A percentile compares a stretch with the other conserved stretches of the same genome.
Evolutionary conservation across 306 rosid genomes (phyloP).

Genomic region (Lathyrus sativus): DNA sequence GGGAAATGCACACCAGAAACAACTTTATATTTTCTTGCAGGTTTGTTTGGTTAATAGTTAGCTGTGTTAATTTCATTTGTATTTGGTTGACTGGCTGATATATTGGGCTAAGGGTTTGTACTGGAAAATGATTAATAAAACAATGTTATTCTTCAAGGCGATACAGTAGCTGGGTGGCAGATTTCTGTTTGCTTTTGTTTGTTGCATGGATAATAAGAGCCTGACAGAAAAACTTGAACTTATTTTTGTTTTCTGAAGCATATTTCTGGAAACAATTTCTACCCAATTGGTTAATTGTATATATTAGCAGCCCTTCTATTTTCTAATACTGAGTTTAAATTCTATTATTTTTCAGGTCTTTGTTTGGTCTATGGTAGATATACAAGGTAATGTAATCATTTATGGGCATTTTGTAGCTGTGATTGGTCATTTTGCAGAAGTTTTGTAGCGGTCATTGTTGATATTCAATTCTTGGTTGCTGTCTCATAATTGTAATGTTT

Average conservation of each 20-base stretch:
- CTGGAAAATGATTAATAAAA: slow-evolving; percentile 8
- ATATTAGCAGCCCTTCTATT: neutral
- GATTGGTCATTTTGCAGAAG: slow-evolving; percentile 46
- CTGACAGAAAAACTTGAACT: slow-evolving; percentile 11
- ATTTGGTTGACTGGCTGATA: slow-evolving; percentile 5
- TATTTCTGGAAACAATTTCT: neutral
- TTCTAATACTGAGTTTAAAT: slow-evolving; percentile 17
- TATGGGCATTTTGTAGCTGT: slow-evolving; percentile 50
- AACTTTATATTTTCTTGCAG: slow-evolving; percentile 20
- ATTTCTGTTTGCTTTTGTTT: neutral
- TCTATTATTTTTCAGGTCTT: slow-evolving; percentile 44
- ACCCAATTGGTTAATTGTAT: slow-evolving; percentile 3
- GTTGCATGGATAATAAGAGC: neutral
- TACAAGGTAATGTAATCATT: slow-evolving; percentile 48
- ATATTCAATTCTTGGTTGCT: slow-evolving; percentile 49
- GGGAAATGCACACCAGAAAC: slow-evolving; percentile 15
- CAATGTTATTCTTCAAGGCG: neutral
- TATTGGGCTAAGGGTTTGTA: neutral
- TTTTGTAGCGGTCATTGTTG: slow-evolving; percentile 54
- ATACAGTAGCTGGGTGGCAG: neutral
- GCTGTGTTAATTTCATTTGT: slow-evolving; percentile 15
- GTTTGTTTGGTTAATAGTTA: slow-evolving; percentile 2
- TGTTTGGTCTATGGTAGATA: slow-evolving; percentile 50
- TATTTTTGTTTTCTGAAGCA: slow-evolving; percentile 20
- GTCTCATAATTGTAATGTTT: slow-evolving; percentile 47